These are phyloP conservation scores for Eimeria tenella DNA, from an alignment of 169 alveolate species.

Conservation along the genomic window DNA sequence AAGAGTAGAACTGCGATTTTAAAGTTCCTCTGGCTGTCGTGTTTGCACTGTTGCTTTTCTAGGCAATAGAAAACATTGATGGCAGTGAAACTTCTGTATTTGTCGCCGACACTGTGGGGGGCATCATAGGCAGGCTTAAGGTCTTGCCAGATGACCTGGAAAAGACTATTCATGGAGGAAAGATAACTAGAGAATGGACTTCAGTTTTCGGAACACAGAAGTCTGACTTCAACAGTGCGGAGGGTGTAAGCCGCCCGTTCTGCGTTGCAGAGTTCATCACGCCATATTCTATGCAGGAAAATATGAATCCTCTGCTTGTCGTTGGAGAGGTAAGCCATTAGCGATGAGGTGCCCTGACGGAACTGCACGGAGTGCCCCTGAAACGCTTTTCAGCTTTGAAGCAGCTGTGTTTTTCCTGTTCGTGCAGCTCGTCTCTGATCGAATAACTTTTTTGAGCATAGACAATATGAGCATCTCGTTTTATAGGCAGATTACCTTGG, in stretches of 20 bases:
- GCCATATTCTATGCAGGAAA: slow-evolving; percentile 51
- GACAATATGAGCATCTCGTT: slow-evolving; percentile 29
- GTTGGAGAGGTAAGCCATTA: slow-evolving; percentile 70
- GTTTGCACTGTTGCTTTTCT: background rate
- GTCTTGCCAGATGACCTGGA: slow-evolving; percentile 33
- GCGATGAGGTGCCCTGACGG: background rate
- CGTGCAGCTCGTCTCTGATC: slow-evolving; percentile 75
- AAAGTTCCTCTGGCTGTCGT: background rate
- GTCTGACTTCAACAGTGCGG: slow-evolving; percentile 40
- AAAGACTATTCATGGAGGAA: slow-evolving; percentile 6
- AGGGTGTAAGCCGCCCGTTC: slow-evolving; percentile 74
- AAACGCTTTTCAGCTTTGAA: background rate
- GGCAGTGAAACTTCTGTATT: slow-evolving; percentile 52
- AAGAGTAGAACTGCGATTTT: too few relatives aligned
- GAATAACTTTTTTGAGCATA: slow-evolving; percentile 58
- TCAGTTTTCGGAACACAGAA: slow-evolving; percentile 70
- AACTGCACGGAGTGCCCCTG: background rate
- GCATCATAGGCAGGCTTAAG: slow-evolving; percentile 58
- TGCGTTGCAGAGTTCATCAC: slow-evolving; percentile 52
- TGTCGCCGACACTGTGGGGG: slow-evolving; percentile 55
- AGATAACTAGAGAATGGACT: slow-evolving; percentile 62
- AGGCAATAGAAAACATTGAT: slow-evolving; percentile 56
- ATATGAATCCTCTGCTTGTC: slow-evolving; percentile 44
- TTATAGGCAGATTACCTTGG: slow-evolving; percentile 63
- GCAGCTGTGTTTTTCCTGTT: background rate